Evolutionary conservation across 148 eudicot genomes (phyloP), one percentile per base, ranked within the genome.

Genomic region (Chenopodium berlandieri): DNA sequence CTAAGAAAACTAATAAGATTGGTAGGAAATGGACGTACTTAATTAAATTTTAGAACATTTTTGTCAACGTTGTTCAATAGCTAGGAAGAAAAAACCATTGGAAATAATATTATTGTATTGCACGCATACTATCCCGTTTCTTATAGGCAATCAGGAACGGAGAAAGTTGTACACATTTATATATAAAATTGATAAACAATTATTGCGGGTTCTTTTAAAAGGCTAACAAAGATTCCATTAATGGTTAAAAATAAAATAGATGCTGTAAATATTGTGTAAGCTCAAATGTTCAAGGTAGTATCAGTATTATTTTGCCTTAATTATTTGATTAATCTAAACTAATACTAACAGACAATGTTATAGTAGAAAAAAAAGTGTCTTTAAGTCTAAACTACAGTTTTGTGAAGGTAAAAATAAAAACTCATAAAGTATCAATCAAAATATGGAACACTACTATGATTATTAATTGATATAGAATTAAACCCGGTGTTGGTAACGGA

Each of bases 401-500:
- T 13, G n/a, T 78, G 71, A 9, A 31, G 23, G 40, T 50, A 50
- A 2, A 48, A 27, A 40, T 2, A 19, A 60, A 71, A 34, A 23
- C 16, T 3, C 12, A 73, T 25, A 46, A 48, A 7, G 11, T 27
- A 79, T 85, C 74, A 88, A 64, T 88, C 88, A 87, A 91, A 90
- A 68, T 71, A 91, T 50, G 90, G 84, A 30, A 87, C 83, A 58
- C 82, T 83, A 81, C 7, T 40, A 6, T 40, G 44, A 40, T 89
- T 78, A 75, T 74, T 79, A 68, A 79, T 82, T 0, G 86, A 74
- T 68, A 90, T 85, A 60, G 81, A 71, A 76, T 56, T 82, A 78
- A 83, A 91, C 60, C 85, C 87, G 10, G 80, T 71, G 20, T 84
- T 75, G 78, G 86, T 48, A 50, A 62, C 79, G 32, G 81, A 71